Percentiles rank a stretch among this genome's conserved stretches.
Conservation (phyloP, 257 asterid species). For the Forsythia suspensa region DNA sequence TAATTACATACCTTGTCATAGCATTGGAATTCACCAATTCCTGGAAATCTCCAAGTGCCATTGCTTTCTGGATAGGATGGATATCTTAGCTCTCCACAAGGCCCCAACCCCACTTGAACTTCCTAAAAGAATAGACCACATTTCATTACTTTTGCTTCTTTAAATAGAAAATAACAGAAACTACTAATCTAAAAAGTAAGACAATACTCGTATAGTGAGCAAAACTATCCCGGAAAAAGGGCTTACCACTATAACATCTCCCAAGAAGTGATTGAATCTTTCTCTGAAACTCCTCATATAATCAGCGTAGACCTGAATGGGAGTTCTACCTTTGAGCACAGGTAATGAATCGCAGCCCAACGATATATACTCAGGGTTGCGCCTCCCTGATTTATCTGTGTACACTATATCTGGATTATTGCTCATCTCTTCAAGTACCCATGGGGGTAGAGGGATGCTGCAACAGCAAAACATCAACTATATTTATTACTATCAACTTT, state of each 20-base stretch:
- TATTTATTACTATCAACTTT: too few relatives aligned
- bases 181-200: slow-evolving; percentile 15
- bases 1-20: slow-evolving; percentile 64
- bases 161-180: slow-evolving; percentile 1
- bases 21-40: slow-evolving; percentile 90
- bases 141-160: too few relatives aligned
- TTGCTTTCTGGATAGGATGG: slow-evolving; percentile 93
- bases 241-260: slow-evolving; percentile 66
- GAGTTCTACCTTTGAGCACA: slow-evolving; percentile 85
- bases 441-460: slow-evolving; percentile 89
- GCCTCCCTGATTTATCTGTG: slow-evolving; percentile 81
- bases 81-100: slow-evolving; percentile 94
- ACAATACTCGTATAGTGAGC: background rate
- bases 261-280: slow-evolving; percentile 64
- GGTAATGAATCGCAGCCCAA: slow-evolving; percentile 84
- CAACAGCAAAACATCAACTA: slow-evolving; percentile 13
- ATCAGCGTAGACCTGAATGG: slow-evolving; percentile 85
- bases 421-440: slow-evolving; percentile 94
- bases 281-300: slow-evolving; percentile 76
- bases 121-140: slow-evolving; percentile 45
- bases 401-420: slow-evolving; percentile 81
- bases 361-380: slow-evolving; percentile 88
- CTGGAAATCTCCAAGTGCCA: slow-evolving; percentile 86
- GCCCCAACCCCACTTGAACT: slow-evolving; percentile 94
- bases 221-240: slow-evolving; percentile 10